Percentiles rank a stretch among this genome's conserved stretches.
Conservation (phyloP, 306 rosid species). For the Vicia sativa region DNA sequence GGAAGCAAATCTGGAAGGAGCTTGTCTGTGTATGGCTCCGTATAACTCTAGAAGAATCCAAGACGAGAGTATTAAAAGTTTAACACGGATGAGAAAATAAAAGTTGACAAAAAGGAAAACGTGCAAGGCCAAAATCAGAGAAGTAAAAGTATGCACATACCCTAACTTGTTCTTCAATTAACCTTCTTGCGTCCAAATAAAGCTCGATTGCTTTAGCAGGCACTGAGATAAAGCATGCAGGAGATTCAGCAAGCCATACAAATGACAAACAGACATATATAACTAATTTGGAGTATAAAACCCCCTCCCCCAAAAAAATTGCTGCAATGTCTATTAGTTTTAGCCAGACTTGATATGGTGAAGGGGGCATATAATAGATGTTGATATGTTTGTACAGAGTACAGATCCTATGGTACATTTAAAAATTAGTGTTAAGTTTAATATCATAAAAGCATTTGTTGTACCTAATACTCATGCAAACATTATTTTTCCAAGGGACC, state of each 20-base stretch:
- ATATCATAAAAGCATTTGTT: not conserved
- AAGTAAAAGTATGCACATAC: conserved; percentile 47
- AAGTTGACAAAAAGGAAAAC: not conserved
- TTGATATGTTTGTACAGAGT: too few relatives aligned
- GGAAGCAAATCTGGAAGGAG: conserved; percentile 99
- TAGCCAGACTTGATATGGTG: too few relatives aligned
- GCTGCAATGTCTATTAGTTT: too few relatives aligned
- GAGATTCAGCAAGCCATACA: conserved; percentile 37
- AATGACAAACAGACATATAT: conserved; percentile 9
- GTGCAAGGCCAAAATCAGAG: conserved; percentile 16
- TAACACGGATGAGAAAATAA: not conserved
- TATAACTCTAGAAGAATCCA: conserved; percentile 61
- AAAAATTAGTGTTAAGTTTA: not conserved
- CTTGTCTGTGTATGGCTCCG: conserved; percentile 89
- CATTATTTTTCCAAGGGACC: not conserved
- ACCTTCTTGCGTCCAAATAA: conserved; percentile 83
- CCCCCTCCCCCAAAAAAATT: not conserved
- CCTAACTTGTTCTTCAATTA: conserved; percentile 76
- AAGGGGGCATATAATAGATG: too few relatives aligned
- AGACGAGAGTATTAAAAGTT: conserved; percentile 30
- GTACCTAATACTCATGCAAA: conserved; percentile 10
- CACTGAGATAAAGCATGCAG: conserved; percentile 51
- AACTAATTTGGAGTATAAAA: conserved; percentile 1
- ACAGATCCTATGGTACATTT: too few relatives aligned
- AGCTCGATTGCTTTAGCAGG: conserved; percentile 80